Conservation (phyloP, 164 flowering plant species). For the Vitis rotundifolia region DNA sequence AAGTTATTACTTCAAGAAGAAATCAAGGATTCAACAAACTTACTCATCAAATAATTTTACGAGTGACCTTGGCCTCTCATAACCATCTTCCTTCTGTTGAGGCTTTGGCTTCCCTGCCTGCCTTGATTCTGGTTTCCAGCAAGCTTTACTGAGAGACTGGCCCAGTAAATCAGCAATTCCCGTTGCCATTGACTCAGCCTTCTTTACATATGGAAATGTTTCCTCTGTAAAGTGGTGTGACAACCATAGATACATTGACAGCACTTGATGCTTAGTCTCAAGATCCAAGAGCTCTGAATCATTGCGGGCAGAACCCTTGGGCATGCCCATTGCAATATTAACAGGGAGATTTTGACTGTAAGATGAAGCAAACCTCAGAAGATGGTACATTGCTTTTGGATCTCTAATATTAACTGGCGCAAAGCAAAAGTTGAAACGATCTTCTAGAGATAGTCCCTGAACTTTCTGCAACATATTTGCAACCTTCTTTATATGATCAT, state of each 20-base stretch:
- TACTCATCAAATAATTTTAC: conserved; percentile 45
- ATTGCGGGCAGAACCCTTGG: conserved; percentile 71
- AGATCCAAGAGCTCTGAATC: conserved; percentile 88
- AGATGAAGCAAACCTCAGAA: conserved; percentile 68
- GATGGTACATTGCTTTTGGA: conserved; percentile 95
- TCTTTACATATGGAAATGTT: conserved; percentile 66
- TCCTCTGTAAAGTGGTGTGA: conserved; percentile 75
- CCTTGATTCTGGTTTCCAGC: conserved; percentile 84
- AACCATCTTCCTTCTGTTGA: conserved; percentile 40
- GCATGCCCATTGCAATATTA: conserved; percentile 92
- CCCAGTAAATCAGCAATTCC: conserved; percentile 77
- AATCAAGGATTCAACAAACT: conserved; percentile 22
- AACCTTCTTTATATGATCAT: conserved; percentile 75
- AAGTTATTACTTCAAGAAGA: neutral
- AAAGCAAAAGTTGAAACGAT: conserved; percentile 93
- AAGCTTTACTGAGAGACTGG: conserved; percentile 68
- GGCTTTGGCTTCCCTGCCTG: conserved; percentile 41
- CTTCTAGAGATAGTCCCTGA: conserved; percentile 74
- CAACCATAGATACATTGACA: conserved; percentile 91
- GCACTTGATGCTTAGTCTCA: conserved; percentile 87
- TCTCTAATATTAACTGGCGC: conserved; percentile 91
- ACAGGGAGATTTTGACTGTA: conserved; percentile 76
- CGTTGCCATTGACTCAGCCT: conserved; percentile 78
- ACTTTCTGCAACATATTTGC: conserved; percentile 90
- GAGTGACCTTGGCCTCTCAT: conserved; percentile 67